A percentile compares a stretch with the other conserved stretches of the same genome.
Conservation (phyloP, 495 filamentous ascomycete genomes). For the Podospora conica region DNA sequence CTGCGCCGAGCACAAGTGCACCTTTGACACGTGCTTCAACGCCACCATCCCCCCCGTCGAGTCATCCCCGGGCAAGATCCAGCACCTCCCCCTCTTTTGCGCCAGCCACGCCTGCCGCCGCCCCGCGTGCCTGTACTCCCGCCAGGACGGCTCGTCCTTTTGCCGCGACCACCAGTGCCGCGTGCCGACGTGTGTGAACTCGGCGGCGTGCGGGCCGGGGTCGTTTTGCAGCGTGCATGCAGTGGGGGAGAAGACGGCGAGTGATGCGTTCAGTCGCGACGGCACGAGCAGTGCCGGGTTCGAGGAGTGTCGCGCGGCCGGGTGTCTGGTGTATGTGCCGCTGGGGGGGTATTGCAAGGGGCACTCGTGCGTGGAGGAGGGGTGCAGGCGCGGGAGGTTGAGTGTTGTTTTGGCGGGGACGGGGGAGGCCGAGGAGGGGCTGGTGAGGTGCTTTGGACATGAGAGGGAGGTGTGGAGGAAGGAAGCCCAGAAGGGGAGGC, state of each 20-base stretch:
- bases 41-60: background rate
- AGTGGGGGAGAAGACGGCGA: background rate
- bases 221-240: background rate
- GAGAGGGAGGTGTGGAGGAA: constrained; percentile 1
- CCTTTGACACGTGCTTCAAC: constrained; percentile 3
- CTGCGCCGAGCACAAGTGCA: constrained; percentile 6
- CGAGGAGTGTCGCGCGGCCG: background rate
- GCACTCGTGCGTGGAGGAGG: constrained; percentile 3
- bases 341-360: constrained; percentile 3
- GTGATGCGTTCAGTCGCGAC: background rate
- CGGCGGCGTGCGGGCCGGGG: background rate
- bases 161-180: constrained; percentile 5
- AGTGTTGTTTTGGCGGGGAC: background rate
- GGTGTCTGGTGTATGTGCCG: background rate
- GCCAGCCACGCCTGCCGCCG: constrained; percentile 5
- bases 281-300: constrained; percentile 1
- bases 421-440: background rate
- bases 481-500: background rate
- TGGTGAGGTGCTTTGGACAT: background rate
- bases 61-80: background rate
- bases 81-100: constrained; percentile 7
- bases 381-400: constrained; percentile 3
- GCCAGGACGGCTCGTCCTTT: background rate
- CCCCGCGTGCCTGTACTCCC: background rate
- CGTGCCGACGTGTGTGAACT: background rate